These are phyloP conservation scores for Priceomyces castillae DNA, from an alignment of 805 yeast species.

Conservation along the genomic window DNA sequence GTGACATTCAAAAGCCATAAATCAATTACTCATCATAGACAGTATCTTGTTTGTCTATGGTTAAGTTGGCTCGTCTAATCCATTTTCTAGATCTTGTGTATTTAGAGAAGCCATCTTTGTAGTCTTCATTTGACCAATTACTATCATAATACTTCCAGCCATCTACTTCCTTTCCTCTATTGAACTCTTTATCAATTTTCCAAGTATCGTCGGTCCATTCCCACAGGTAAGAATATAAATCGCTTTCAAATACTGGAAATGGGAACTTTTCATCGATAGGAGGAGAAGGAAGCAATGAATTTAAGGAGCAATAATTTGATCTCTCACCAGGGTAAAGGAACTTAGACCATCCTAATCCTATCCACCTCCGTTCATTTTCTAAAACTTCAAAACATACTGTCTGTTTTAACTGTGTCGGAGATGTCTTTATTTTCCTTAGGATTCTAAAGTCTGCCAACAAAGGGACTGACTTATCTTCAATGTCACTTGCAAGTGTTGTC, in stretches of 20 bases:
- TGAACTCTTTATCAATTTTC: slow-evolving; percentile 44
- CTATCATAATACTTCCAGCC: slow-evolving; percentile 59
- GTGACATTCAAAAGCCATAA: too few species aligned
- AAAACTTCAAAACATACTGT: slow-evolving; percentile 48
- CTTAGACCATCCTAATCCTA: slow-evolving; percentile 59
- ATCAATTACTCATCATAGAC: slow-evolving; percentile 14
- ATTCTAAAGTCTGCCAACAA: slow-evolving; percentile 37
- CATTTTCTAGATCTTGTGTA: slow-evolving; percentile 54
- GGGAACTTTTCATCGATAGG: slow-evolving; percentile 33
- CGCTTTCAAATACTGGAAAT: slow-evolving; percentile 44
- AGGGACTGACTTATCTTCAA: slow-evolving; percentile 10
- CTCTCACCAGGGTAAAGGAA: slow-evolving; percentile 52
- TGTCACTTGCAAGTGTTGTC: slow-evolving; percentile 14
- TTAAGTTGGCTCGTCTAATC: slow-evolving; percentile 44
- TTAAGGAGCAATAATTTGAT: slow-evolving; percentile 44
- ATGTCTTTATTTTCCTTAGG: slow-evolving; percentile 33
- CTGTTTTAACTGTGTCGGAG: slow-evolving; percentile 45
- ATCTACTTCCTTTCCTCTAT: slow-evolving; percentile 32
- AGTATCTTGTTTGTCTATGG: slow-evolving; percentile 21
- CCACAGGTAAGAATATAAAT: slow-evolving; percentile 45
- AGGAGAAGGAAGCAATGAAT: slow-evolving; percentile 29
- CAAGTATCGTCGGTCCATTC: slow-evolving; percentile 56
- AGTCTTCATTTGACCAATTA: slow-evolving; percentile 44
- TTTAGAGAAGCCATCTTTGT: slow-evolving; percentile 44
- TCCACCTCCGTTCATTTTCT: slow-evolving; percentile 61